Base-by-base conservation (phyloP, 2,329 filamentous ascomycete genomes). In the Neobulgaria alba region DNA sequence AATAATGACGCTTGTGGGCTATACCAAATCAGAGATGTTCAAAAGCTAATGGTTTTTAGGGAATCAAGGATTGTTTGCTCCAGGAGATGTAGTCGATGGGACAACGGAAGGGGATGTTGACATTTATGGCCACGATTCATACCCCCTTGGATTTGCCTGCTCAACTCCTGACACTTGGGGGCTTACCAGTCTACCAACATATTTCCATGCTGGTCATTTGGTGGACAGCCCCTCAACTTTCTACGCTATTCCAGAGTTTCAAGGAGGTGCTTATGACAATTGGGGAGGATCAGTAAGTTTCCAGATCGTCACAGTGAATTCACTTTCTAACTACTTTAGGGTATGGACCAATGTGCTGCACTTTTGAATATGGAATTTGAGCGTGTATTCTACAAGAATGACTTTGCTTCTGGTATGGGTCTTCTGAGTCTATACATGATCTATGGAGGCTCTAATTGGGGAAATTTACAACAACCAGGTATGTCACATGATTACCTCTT, bases 371-470 rank as follows among this genome's bases (percentile, higher is more conserved):
- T 79, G n/a, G 81, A 88, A 50, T 87, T 86, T 47, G 77, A 83
- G 46, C 68, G 84, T 12, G 79, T 92, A 0, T 86, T 88, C 56
- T 85, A 87, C 61, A 90, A 89, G 68, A 85, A 87, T 50, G 69
- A 78, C 38, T 74, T 79, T 38, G 75, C 76, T 29, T 74, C 79
- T 12, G 79, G 77, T 0, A 72, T 79, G 2, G 77, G 73, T 0
- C 74, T 90, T 5, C 66, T 87, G 42, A 88, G 79, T 50, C 55
- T 86, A 1, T 89, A 88, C 58, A 89, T 89, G 85, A 77, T 78
- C 56, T 50, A 72, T 49, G 85, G 85, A 10, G 85, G 85, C 4
- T 89, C 85, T 0, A 92, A 90, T 57, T 90, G 85, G 85, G 85
- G 85, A 0, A 89, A 87, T 47, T 61, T 86, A 3, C 82, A 84